Conservation (phyloP, 768 basidiomycete species). For the Podaxis sp. region DNA sequence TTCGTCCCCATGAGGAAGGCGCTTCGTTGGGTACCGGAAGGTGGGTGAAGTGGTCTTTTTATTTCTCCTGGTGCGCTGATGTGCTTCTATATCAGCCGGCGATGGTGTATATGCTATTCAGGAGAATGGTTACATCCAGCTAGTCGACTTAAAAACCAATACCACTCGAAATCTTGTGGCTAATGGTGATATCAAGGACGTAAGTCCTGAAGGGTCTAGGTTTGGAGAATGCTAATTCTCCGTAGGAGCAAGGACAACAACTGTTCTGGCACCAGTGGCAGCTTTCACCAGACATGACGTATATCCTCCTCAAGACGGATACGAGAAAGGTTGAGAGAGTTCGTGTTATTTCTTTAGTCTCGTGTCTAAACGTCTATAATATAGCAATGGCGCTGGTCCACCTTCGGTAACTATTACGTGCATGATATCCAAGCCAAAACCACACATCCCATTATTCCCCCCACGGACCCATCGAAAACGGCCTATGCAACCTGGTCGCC, state of each 20-base stretch:
- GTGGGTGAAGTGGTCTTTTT: constrained; percentile 37
- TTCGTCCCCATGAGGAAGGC: constrained; percentile 48
- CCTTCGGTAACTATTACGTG: constrained; percentile 91
- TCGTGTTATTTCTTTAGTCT: background rate
- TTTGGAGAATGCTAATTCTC: background rate
- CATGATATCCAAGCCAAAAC: constrained; percentile 67
- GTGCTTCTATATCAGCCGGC: constrained; percentile 56
- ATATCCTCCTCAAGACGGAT: constrained; percentile 79
- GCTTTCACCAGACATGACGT: constrained; percentile 88
- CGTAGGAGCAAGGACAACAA: constrained; percentile 52
- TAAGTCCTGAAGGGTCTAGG: constrained; percentile 28
- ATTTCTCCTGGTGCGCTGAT: background rate
- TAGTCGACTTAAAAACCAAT: constrained; percentile 81
- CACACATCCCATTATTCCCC: constrained; percentile 71
- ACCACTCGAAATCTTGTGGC: constrained; percentile 60
- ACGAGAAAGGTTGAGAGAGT: constrained; percentile 56
- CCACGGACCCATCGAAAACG: constrained; percentile 66
- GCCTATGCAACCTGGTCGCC: constrained; percentile 90
- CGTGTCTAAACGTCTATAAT: background rate
- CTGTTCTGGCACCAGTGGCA: constrained; percentile 65
- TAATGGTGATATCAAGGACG: constrained; percentile 60
- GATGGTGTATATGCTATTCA: constrained; percentile 86
- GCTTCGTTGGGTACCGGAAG: constrained; percentile 91
- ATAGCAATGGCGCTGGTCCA: constrained; percentile 94
- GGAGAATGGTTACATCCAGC: constrained; percentile 62